Evolutionary conservation across 2,329 filamentous ascomycete genomes (phyloP).

Genomic region (Diaporthe aspalathi): DNA sequence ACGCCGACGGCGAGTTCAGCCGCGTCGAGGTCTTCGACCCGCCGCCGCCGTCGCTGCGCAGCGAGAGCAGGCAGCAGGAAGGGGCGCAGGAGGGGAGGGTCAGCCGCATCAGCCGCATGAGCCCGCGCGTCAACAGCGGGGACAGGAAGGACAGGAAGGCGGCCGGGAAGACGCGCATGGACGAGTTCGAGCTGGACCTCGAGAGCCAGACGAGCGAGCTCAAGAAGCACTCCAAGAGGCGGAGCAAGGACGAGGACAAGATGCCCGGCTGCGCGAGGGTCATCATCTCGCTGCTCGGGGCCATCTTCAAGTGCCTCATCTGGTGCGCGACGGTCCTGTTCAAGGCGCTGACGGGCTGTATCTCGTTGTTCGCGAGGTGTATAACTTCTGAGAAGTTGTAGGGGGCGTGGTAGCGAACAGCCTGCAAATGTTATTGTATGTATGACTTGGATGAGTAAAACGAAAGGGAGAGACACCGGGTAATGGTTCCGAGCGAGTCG

Average conservation of each 20-base stretch:
- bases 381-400: slow-evolving; percentile 57
- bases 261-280: slow-evolving; percentile 62
- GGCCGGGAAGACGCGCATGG: slow-evolving; percentile 53
- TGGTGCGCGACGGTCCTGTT: slow-evolving; percentile 68
- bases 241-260: slow-evolving; percentile 58
- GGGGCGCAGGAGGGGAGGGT: slow-evolving; percentile 43
- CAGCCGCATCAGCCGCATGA: slow-evolving; percentile 48
- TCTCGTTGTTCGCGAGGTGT: slow-evolving; percentile 64
- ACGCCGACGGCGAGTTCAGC: slow-evolving; percentile 64
- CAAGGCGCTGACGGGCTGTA: slow-evolving; percentile 63
- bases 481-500: slow-evolving; percentile 32
- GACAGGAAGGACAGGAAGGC: slow-evolving; percentile 40
- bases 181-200: slow-evolving; percentile 71
- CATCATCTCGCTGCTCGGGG: slow-evolving; percentile 62
- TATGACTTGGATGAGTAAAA: slow-evolving; percentile 36
- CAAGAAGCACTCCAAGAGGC: slow-evolving; percentile 54
- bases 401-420: not conserved
- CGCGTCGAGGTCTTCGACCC: slow-evolving; percentile 64
- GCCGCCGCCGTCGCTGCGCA: slow-evolving; percentile 62
- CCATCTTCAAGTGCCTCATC: slow-evolving; percentile 67
- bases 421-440: slow-evolving; percentile 6
- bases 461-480: slow-evolving; percentile 19
- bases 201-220: slow-evolving; percentile 69
- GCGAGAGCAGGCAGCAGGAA: slow-evolving; percentile 38
- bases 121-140: slow-evolving; percentile 42